Evolutionary conservation across 805 yeast species (phyloP), one percentile per base, ranked within the genome.

Genomic region (Barnettozyma californica): DNA sequence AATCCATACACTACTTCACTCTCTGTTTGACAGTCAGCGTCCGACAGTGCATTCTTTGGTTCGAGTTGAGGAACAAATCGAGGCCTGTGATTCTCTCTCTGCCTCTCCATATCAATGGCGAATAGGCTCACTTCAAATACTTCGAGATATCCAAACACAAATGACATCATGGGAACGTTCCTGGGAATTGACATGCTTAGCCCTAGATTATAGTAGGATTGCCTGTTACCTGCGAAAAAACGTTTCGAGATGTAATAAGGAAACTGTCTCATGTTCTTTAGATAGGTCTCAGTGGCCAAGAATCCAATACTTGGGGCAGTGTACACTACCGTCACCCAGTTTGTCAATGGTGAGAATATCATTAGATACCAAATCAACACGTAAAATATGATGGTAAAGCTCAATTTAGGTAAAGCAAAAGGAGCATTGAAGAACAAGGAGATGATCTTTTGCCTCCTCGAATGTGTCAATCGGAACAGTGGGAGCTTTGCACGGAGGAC

Each of bases 81-180:
- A 18, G 38, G 38, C 7, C 21, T 27, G 18, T 46, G 20, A 34
- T 25, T 36, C 13, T 41, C 49, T 18, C 42, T 41, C 10, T 36
- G 34, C 8, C 20, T 39, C 39, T 47, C 50, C 50, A 47, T 44
- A 19, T 47, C 50, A 21, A 47, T 40, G 10, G 47, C 50, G 27
- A 47, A 44, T 5, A 47, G 41, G 8, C 41, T 45, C 33, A 47
- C 45, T 47, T 47, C 50, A 40, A 47, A 47, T 7, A 44, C 42
- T 19, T 47, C 50, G 25, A 47, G 34, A 33, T 47, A 47, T 8
- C 50, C 50, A 26, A 35, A 44, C 6, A 47, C 21, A 14, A 47
- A 47, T 1, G 47, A 39, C 13, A 40, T 40, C 19, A 47, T 34
- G 27, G 50, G 50, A 11, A 47, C 8, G 14, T 47, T 43, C 20